Percentiles rank a stretch among this genome's conserved stretches.
Conservation (phyloP, 805 yeast species). For the Maudiozyma serrabonitensis region DNA sequence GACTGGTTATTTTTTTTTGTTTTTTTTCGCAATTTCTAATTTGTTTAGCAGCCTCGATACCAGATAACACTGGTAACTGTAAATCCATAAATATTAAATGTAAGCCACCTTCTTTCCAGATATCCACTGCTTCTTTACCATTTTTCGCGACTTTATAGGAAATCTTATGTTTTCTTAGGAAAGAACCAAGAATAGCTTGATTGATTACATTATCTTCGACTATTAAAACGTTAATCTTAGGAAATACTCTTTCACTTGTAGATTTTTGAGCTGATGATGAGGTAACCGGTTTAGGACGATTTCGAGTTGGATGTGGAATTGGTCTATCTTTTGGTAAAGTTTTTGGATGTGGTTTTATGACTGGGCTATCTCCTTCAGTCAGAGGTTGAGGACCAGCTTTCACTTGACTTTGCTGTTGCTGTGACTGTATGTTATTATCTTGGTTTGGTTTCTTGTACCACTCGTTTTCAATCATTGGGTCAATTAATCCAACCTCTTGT, state of each 20-base stretch:
- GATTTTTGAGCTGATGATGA: slow-evolving; percentile 1
- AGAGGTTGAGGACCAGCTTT: background rate
- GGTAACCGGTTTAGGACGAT: background rate
- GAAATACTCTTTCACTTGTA: slow-evolving; percentile 54
- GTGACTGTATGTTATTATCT: background rate
- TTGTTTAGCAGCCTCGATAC: slow-evolving; percentile 89
- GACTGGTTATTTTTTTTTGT: slow-evolving; percentile 17
- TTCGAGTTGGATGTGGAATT: background rate
- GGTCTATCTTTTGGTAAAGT: background rate
- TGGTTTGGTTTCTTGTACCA: slow-evolving; percentile 4
- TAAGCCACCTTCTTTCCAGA: slow-evolving; percentile 90
- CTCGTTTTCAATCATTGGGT: slow-evolving; percentile 10
- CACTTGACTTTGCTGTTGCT: no score
- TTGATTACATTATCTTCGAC: slow-evolving; percentile 96
- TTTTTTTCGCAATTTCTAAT: slow-evolving; percentile 75
- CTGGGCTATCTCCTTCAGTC: background rate
- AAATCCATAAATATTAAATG: slow-evolving; percentile 95
- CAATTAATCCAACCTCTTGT: slow-evolving; percentile 21
- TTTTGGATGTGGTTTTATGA: background rate
- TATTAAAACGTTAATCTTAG: slow-evolving; percentile 80
- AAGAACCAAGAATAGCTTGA: slow-evolving; percentile 83
- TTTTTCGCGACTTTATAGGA: slow-evolving; percentile 80
- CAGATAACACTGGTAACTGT: slow-evolving; percentile 92
- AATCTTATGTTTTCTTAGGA: slow-evolving; percentile 74
- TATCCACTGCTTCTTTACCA: slow-evolving; percentile 90